Base-by-base conservation (phyloP, 345 rosid genomes). In the Microthlaspi erraticum region DNA sequence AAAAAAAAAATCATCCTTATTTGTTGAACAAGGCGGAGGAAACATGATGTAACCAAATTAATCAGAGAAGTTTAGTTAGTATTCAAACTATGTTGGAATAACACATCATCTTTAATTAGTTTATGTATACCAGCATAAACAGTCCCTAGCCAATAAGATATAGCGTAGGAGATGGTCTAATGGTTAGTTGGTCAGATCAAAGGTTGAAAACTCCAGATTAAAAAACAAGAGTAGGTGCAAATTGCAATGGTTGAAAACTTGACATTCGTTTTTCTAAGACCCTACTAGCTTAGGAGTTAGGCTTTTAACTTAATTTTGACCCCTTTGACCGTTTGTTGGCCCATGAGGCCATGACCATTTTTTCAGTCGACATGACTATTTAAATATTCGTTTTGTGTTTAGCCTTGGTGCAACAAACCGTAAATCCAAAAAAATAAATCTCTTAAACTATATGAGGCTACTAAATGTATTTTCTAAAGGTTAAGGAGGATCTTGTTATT, bases 201-300 rank as follows among this genome's bases (percentile, higher is more conserved):
- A 16, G 19, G 42, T 51, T 33, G 45, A 52, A 32, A 52, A 32
- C 60, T 62, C 20, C 33, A 26, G 31, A 49, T 26, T 37, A 16
- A 41, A 41, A 70, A 23, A 19, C 44, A 32, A n/a, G 23, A 41
- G 61, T 26, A 56, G 31, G 29, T 71, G 53, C 60, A 51, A 56
- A 18, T 29, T 71, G 53, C 60, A 51, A 33, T 33, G 59, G 39
- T 32, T 54, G 41, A 14, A 41, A 7, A 26, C 29, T 26, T 26
- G 29, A 26, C 29, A 26, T 39, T 29, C 16, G 51, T 39, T 60
- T 61, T 2, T 10, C 34, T 23, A 26, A 26, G 63, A 20, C 76
- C 69, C 63, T 71, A 71, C 69, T 52, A 62, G 69, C 55, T 71
- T 45, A 71, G 67, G 38, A 37, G 43, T 53, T 60, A 71, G 67